Evolutionary conservation across 2,329 filamentous ascomycete genomes (phyloP).

Genomic region (Aspergillus spinulosporus): DNA sequence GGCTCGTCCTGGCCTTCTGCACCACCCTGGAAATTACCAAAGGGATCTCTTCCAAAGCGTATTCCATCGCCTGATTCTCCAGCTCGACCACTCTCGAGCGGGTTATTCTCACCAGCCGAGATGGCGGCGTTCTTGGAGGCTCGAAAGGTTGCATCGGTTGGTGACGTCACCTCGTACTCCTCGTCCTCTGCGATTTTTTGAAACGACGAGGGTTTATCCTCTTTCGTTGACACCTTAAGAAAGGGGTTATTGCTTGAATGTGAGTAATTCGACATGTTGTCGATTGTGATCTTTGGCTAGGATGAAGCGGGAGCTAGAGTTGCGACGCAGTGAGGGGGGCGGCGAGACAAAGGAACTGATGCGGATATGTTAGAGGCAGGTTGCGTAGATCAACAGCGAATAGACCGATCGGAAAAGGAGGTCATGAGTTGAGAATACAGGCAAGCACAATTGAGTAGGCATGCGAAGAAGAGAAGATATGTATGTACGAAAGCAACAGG

Average conservation of each 20-base stretch:
- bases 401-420: slow-evolving; percentile 17
- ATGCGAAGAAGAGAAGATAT: slow-evolving; percentile 4
- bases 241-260: slow-evolving; percentile 85
- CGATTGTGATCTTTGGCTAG: slow-evolving; percentile 32
- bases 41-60: slow-evolving; percentile 39
- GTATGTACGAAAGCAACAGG: slow-evolving; percentile 19
- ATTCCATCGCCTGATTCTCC: slow-evolving; percentile 26
- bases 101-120: slow-evolving; percentile 41
- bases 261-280: slow-evolving; percentile 65
- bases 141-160: slow-evolving; percentile 65
- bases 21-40: slow-evolving; percentile 28
- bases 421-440: not conserved
- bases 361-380: slow-evolving; percentile 55
- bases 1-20: slow-evolving; percentile 25
- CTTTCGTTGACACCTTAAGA: slow-evolving; percentile 73
- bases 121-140: slow-evolving; percentile 34
- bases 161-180: slow-evolving; percentile 75
- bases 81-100: slow-evolving; percentile 41
- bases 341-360: slow-evolving; percentile 60
- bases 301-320: slow-evolving; percentile 42
- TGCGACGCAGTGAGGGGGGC: slow-evolving; percentile 64
- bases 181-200: slow-evolving; percentile 77
- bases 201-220: slow-evolving; percentile 51
- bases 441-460: slow-evolving; percentile 3
- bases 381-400: not conserved